Evolutionary conservation across 2,329 filamentous ascomycete genomes (phyloP).

Genomic region (Colletotrichum nymphaeae): DNA sequence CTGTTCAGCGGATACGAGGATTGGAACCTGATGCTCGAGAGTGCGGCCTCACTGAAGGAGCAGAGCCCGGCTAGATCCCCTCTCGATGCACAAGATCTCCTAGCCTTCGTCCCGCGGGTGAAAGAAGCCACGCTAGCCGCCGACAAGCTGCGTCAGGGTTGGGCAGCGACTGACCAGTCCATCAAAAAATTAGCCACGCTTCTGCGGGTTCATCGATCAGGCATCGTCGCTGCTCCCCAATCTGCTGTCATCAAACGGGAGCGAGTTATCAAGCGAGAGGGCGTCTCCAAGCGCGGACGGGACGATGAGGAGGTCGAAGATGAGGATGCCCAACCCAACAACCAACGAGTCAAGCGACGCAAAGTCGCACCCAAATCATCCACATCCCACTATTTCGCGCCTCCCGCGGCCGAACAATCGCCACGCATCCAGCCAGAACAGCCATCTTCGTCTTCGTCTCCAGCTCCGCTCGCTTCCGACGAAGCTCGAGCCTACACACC

Average conservation of each 20-base stretch:
- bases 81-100: conserved; percentile 48
- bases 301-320: conserved; percentile 14
- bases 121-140: conserved; percentile 32
- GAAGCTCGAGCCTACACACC: not conserved
- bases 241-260: conserved; percentile 1
- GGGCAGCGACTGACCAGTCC: conserved; percentile 49
- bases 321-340: conserved; percentile 4
- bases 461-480: not conserved
- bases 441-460: conserved; percentile 6
- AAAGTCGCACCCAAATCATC: conserved; percentile 15
- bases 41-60: conserved; percentile 45
- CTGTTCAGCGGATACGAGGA: conserved; percentile 47
- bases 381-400: conserved; percentile 32
- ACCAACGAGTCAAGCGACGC: conserved; percentile 26
- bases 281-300: conserved; percentile 5
- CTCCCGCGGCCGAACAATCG: not conserved
- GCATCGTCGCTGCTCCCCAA: not conserved
- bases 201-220: conserved; percentile 25
- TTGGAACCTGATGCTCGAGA: conserved; percentile 48
- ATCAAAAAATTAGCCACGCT: conserved; percentile 26
- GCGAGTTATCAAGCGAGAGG: conserved; percentile 17
- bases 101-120: conserved; percentile 45
- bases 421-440: not conserved
- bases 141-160: conserved; percentile 38
- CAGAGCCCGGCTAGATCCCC: conserved; percentile 30